Percentiles rank a stretch among this genome's conserved stretches.
Evolutionary conservation across 73 alveolate genomes (phyloP).

Genomic region (Paramecium biaurelia): DNA sequence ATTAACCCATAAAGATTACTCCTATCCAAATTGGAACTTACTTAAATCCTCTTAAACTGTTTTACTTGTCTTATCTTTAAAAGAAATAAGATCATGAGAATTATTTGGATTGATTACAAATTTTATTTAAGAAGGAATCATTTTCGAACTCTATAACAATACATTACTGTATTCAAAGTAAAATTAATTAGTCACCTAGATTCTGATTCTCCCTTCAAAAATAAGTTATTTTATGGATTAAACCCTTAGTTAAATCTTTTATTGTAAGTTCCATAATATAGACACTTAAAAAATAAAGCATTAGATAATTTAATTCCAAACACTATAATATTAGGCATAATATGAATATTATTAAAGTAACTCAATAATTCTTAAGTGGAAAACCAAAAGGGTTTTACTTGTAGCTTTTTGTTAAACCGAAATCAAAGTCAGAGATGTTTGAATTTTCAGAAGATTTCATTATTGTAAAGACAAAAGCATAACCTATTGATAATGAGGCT

Average conservation of each 20-base stretch:
- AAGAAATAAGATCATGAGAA: too few species aligned
- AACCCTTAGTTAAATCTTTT: neutral
- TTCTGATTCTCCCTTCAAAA: neutral
- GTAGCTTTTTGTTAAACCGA: neutral
- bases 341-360: neutral
- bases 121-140: too few species aligned
- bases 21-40: too few species aligned
- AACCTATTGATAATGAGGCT: neutral
- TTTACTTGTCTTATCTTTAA: too few species aligned
- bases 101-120: too few species aligned
- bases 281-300: neutral
- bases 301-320: neutral
- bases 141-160: too few species aligned
- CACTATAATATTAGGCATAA: slow-evolving; percentile 11
- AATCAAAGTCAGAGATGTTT: neutral
- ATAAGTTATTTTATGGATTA: neutral
- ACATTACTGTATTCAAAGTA: neutral
- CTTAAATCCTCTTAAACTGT: too few species aligned
- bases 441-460: neutral
- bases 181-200: neutral
- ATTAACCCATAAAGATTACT: neutral
- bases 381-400: neutral
- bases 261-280: slow-evolving; percentile 5
- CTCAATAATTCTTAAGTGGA: neutral
- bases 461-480: neutral